Evolutionary conservation across 371 early-diverging fungal genomes (phyloP).

Genomic region (Apophysomyces variabilis): DNA sequence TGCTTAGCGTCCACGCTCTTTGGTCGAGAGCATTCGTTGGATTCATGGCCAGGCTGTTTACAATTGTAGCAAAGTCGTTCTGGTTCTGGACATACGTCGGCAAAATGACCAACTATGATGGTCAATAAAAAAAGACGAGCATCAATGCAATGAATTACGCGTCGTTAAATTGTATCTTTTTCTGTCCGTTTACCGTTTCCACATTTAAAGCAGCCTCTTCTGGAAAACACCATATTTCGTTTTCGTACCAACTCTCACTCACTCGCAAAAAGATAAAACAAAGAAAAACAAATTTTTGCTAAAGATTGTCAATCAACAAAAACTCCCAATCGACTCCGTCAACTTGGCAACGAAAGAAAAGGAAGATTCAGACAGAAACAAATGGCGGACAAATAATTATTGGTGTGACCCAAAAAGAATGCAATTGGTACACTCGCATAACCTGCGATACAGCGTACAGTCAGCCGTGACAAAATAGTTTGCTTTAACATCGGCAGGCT

Average conservation of each 20-base stretch:
- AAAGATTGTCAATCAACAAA: slow-evolving; percentile 8
- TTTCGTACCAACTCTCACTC: not conserved
- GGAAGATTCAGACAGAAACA: not conserved
- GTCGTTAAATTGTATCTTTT: not conserved
- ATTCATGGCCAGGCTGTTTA: slow-evolving; percentile 65
- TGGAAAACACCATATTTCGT: slow-evolving; percentile 43
- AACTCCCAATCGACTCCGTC: slow-evolving; percentile 12
- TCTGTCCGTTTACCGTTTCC: slow-evolving; percentile 48
- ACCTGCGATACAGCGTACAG: not conserved
- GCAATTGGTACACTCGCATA: not conserved
- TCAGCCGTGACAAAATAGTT: too few relatives aligned
- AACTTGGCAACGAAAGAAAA: slow-evolving; percentile 2
- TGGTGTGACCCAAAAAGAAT: slow-evolving; percentile 1
- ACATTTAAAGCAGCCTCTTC: slow-evolving; percentile 60
- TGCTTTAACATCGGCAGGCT: too few relatives aligned
- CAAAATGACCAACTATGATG: slow-evolving; percentile 52
- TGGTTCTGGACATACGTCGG: slow-evolving; percentile 51
- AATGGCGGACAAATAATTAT: not conserved
- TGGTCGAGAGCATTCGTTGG: slow-evolving; percentile 57
- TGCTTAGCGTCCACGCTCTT: slow-evolving; percentile 59
- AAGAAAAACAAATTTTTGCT: slow-evolving; percentile 2
- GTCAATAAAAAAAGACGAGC: not conserved
- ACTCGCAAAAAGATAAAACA: not conserved
- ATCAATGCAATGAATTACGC: not conserved
- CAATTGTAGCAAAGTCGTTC: slow-evolving; percentile 62